phyloP scores from a whole-genome alignment of 768 basidiomycete species.

The Tremella fuciformis region DNA sequence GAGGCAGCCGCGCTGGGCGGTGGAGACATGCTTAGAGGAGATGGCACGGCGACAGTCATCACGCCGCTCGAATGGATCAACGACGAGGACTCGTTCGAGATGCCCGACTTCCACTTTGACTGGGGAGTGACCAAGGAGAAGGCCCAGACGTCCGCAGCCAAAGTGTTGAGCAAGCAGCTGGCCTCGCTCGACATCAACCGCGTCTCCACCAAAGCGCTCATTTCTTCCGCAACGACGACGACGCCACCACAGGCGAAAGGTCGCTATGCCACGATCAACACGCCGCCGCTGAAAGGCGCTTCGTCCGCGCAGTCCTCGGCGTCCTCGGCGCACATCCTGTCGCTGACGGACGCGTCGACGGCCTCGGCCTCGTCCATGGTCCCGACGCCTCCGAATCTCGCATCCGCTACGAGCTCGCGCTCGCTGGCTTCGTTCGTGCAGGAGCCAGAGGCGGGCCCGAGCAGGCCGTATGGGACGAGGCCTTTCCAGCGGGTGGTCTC shows the following conservation, averaged over 20 bases:
- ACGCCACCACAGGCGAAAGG: background rate
- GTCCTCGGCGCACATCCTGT: conserved; percentile 27
- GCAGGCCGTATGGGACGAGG: conserved; percentile 19
- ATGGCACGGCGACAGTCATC: conserved; percentile 8
- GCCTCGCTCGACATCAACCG: conserved; percentile 5
- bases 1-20: no score
- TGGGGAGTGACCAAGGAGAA: conserved; percentile 32
- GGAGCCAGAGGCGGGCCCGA: conserved; percentile 1
- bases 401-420: background rate
- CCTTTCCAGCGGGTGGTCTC: conserved; percentile 41
- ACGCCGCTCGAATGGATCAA: conserved; percentile 10
- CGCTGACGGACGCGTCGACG: conserved; percentile 37
- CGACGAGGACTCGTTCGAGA: conserved; percentile 38
- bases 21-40: no score
- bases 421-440: conserved; percentile 1
- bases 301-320: conserved; percentile 29
- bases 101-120: conserved; percentile 45
- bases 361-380: conserved; percentile 27
- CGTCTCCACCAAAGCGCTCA: background rate
- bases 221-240: background rate
- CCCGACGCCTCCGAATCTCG: conserved; percentile 31
- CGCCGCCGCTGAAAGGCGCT: background rate
- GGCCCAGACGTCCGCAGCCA: conserved; percentile 1
- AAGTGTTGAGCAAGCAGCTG: background rate
- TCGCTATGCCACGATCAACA: background rate